Conservation (phyloP, 2,329 filamentous ascomycete species). For the Raffaelea deltoideospora region DNA sequence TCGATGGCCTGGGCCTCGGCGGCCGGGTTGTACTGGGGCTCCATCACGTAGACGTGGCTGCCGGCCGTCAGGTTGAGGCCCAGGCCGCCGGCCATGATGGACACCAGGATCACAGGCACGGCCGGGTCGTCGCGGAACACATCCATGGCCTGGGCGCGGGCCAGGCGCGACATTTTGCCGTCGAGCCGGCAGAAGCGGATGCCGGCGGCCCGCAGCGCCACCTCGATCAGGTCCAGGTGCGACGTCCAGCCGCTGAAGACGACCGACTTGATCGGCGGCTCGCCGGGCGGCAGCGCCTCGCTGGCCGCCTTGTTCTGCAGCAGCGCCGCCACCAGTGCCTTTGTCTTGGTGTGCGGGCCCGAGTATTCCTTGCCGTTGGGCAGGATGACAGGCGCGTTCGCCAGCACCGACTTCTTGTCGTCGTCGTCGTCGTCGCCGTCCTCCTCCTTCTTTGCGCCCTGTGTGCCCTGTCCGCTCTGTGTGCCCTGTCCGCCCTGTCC, state of each 20-base stretch:
- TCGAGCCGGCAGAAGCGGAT: slow-evolving; percentile 73
- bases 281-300: slow-evolving; percentile 38
- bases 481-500: slow-evolving; percentile 2
- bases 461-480: slow-evolving; percentile 7
- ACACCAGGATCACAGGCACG: slow-evolving; percentile 74
- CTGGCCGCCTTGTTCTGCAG: slow-evolving; percentile 48
- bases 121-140: slow-evolving; percentile 56
- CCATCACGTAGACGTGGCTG: slow-evolving; percentile 89
- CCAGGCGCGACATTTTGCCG: slow-evolving; percentile 66
- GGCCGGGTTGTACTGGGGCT: slow-evolving; percentile 93
- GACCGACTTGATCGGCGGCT: slow-evolving; percentile 77
- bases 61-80: slow-evolving; percentile 82
- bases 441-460: not conserved
- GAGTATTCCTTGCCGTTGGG: slow-evolving; percentile 42
- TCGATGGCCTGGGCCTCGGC: slow-evolving; percentile 91
- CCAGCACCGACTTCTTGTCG: not conserved
- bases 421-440: not conserved
- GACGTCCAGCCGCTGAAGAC: slow-evolving; percentile 95
- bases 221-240: slow-evolving; percentile 81
- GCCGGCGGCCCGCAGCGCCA: slow-evolving; percentile 52
- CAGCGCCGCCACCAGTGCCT: slow-evolving; percentile 63
- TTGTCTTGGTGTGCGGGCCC: slow-evolving; percentile 86
- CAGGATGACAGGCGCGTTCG: not conserved
- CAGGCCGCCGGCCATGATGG: slow-evolving; percentile 80
- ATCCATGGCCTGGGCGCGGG: slow-evolving; percentile 62